Evolutionary conservation across 208 protist species (phyloP).

Genomic region (Crithidia fasciculata): DNA sequence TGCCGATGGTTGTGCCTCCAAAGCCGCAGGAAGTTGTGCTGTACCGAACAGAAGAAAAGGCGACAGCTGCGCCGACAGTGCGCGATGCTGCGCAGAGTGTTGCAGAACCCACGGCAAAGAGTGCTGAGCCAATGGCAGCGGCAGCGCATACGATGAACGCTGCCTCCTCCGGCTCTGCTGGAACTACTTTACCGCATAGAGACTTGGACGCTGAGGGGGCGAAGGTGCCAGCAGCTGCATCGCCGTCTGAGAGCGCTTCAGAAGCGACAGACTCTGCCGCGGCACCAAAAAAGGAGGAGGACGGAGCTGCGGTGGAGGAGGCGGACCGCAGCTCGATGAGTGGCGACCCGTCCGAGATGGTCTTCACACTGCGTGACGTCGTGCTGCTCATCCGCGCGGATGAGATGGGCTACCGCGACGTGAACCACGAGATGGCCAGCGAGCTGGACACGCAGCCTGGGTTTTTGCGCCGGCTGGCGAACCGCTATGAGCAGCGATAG

Average conservation of each 20-base stretch:
- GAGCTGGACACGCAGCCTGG: conserved; percentile 44
- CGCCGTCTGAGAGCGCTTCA: too few species aligned
- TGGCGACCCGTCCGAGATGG: neutral
- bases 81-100: neutral
- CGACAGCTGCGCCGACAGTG: neutral
- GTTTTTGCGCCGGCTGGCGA: conserved; percentile 20
- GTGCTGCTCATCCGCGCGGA: conserved; percentile 76
- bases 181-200: too few species aligned
- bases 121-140: too few species aligned
- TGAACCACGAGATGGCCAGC: conserved; percentile 60
- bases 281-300: neutral
- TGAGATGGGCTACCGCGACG: conserved; percentile 77
- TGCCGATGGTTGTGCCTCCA: conserved; percentile 22
- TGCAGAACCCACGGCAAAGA: too few species aligned
- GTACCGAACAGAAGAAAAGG: neutral
- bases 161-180: too few species aligned
- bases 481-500: neutral
- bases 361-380: conserved; percentile 69
- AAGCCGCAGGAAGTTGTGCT: conserved; percentile 8
- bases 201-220: too few species aligned
- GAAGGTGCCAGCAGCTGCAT: too few species aligned
- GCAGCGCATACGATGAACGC: too few species aligned
- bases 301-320: neutral
- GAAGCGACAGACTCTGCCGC: neutral
- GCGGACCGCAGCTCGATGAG: neutral